These are phyloP conservation scores for Adansonia digitata DNA, from an alignment of 345 rosid genomes.

Conservation along the genomic window DNA sequence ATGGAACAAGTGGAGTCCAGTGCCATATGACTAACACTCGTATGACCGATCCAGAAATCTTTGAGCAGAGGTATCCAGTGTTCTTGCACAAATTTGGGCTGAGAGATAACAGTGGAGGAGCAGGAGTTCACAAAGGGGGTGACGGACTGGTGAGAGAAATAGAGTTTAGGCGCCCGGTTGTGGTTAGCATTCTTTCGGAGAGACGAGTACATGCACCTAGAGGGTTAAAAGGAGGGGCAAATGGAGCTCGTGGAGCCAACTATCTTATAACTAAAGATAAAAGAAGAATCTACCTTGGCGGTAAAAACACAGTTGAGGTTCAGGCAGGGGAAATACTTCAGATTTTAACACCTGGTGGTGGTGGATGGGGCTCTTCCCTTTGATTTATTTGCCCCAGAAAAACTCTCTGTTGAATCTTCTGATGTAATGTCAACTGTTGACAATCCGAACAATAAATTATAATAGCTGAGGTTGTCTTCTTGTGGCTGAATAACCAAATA, in stretches of 20 bases:
- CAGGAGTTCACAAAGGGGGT: conserved; percentile 68
- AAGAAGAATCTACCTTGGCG: conserved; percentile 67
- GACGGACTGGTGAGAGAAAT: conserved; percentile 90
- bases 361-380: conserved; percentile 62
- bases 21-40: conserved; percentile 99
- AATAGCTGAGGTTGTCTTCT: neutral
- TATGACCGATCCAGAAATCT: conserved; percentile 97
- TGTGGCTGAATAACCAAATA: neutral
- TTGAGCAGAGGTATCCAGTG: conserved; percentile 94
- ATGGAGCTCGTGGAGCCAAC: conserved; percentile 91
- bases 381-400: conserved; percentile 4
- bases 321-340: conserved; percentile 76
- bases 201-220: conserved; percentile 93
- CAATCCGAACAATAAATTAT: neutral
- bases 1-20: conserved; percentile 91
- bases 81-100: conserved; percentile 71
- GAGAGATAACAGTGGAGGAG: conserved; percentile 83
- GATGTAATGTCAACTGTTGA: neutral
- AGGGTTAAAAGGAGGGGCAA: conserved; percentile 68
- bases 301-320: conserved; percentile 77
- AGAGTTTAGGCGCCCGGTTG: conserved; percentile 70
- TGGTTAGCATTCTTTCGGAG: conserved; percentile 89
- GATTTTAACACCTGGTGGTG: conserved; percentile 91
- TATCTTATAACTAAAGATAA: conserved; percentile 57
- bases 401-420: neutral